Evolutionary conservation across 1,139 yeast genomes (phyloP).

Genomic region (Suhomyces atakaporum): DNA sequence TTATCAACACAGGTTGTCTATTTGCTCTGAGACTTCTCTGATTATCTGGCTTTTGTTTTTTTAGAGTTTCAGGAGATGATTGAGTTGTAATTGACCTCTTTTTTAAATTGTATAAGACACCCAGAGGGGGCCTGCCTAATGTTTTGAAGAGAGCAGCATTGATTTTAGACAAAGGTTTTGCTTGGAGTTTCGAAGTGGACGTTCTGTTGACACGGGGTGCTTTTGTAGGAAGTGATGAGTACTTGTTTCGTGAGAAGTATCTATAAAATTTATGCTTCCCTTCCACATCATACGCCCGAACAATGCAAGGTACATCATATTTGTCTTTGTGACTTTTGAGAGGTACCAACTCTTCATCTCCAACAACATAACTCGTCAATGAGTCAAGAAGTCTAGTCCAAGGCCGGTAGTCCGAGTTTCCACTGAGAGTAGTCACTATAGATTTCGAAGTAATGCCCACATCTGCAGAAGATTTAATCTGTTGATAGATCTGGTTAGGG

Average conservation of each 20-base stretch:
- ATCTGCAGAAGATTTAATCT: constrained; percentile 39
- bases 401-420: constrained; percentile 52
- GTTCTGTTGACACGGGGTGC: constrained; percentile 10
- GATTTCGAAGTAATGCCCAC: constrained; percentile 62
- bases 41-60: constrained; percentile 4
- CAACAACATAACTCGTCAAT: constrained; percentile 36
- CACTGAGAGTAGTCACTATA: constrained; percentile 51
- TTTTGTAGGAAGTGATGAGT: constrained; percentile 11
- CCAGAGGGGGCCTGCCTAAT: constrained; percentile 30
- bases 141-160: constrained; percentile 23
- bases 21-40: neutral
- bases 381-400: constrained; percentile 52
- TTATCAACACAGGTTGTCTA: too few relatives aligned
- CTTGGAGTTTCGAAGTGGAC: constrained; percentile 3
- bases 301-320: constrained; percentile 35
- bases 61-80: neutral
- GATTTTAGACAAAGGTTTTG: constrained; percentile 20
- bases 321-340: constrained; percentile 26
- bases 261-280: constrained; percentile 76
- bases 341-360: constrained; percentile 26
- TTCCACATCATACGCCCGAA: constrained; percentile 68
- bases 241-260: constrained; percentile 47
- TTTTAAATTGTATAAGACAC: constrained; percentile 22
- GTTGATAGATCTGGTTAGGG: constrained; percentile 59
- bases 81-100: constrained; percentile 1